phyloP scores from a whole-genome alignment of 768 basidiomycete genomes.

The Russula compacta region DNA sequence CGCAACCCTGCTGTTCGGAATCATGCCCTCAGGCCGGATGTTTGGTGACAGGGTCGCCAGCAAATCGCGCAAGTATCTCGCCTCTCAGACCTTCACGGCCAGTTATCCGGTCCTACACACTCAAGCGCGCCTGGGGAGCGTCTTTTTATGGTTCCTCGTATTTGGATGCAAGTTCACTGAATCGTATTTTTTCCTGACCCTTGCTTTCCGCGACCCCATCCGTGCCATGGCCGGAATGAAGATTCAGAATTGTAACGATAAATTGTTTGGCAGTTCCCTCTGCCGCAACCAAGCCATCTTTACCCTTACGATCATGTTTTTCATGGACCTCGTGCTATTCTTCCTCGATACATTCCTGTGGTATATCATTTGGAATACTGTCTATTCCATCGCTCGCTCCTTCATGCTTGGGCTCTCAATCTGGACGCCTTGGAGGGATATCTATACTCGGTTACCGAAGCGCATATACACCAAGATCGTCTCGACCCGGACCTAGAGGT shows the following conservation, averaged over 20 bases:
- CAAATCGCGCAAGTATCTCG: slow-evolving; percentile 93
- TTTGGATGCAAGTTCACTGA: slow-evolving; percentile 96
- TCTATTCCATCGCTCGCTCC: slow-evolving; percentile 78
- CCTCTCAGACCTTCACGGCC: slow-evolving; percentile 96
- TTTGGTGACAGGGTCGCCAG: slow-evolving; percentile 97
- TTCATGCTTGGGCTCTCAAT: slow-evolving; percentile 91
- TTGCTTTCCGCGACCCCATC: slow-evolving; percentile 91
- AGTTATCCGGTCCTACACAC: slow-evolving; percentile 70
- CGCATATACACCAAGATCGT: slow-evolving; percentile 93
- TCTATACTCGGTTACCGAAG: slow-evolving; percentile 92
- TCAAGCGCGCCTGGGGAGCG: slow-evolving; percentile 64
- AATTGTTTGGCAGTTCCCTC: slow-evolving; percentile 71
- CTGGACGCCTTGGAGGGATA: slow-evolving; percentile 99
- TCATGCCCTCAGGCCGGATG: slow-evolving; percentile 95
- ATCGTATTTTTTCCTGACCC: slow-evolving; percentile 96
- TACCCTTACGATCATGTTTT: slow-evolving; percentile 93
- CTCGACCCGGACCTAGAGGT: slow-evolving; percentile 94
- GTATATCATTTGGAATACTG: slow-evolving; percentile 99
- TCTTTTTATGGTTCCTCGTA: slow-evolving; percentile 81
- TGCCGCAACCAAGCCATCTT: slow-evolving; percentile 94
- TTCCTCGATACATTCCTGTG: slow-evolving; percentile 99
- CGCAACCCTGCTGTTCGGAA: slow-evolving; percentile 78
- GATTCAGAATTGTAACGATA: slow-evolving; percentile 83
- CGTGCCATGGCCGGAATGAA: slow-evolving; percentile 95
- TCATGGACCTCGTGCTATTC: slow-evolving; percentile 96